phyloP scores from a whole-genome alignment of 257 asterid genomes.

The Solanum etuberosum region DNA sequence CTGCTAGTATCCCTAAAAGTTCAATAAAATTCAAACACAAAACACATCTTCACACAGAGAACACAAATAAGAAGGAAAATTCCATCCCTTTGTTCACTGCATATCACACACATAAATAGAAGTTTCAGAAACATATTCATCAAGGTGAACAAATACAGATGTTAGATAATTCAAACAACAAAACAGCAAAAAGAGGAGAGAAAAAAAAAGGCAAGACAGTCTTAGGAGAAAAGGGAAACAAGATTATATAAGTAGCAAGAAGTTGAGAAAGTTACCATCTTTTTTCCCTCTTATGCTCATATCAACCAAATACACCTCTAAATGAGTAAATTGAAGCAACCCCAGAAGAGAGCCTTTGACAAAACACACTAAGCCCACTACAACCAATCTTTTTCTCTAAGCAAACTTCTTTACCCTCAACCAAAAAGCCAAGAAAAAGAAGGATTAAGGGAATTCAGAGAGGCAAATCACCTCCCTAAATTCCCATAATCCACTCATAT shows the following conservation, averaged over 20 bases:
- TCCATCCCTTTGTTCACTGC: not conserved
- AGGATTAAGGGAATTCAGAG: slow-evolving; percentile 50
- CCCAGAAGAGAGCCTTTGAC: not conserved
- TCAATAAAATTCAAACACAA: not conserved
- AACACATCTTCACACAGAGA: not conserved
- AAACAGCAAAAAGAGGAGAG: not conserved
- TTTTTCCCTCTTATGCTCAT: not conserved
- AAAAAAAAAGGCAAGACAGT: not conserved
- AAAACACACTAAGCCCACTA: not conserved
- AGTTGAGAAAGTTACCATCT: slow-evolving; percentile 8
- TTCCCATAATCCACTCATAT: slow-evolving; percentile 58
- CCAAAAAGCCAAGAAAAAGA: not conserved
- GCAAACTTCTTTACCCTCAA: not conserved
- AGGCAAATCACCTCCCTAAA: slow-evolving; percentile 73
- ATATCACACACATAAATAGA: not conserved
- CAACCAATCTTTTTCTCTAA: not conserved
- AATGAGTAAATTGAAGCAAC: not conserved
- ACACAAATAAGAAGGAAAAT: not conserved
- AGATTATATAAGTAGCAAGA: not conserved
- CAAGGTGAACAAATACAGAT: not conserved
- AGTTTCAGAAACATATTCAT: not conserved
- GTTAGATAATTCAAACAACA: not conserved
- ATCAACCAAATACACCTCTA: not conserved
- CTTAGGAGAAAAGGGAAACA: not conserved
- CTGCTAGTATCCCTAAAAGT: not conserved